Percentiles rank a stretch among this genome's conserved stretches.
Evolutionary conservation across 805 yeast species (phyloP).

Genomic region (Jamesozyma spencerorum): DNA sequence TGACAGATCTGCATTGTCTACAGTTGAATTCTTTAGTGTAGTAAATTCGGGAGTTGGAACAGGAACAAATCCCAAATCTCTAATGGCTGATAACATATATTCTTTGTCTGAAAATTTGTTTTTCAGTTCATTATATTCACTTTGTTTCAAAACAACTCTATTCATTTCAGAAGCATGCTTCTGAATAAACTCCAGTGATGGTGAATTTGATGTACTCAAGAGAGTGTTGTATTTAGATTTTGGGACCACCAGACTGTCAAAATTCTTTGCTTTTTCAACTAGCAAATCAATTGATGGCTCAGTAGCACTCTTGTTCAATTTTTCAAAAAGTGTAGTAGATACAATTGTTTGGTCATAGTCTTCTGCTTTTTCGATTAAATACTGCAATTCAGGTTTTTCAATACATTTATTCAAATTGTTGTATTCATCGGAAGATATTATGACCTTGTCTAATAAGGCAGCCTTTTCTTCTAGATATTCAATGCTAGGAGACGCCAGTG

Average conservation of each 20-base stretch:
- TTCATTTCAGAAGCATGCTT: constrained; percentile 15
- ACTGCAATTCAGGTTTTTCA: constrained; percentile 9
- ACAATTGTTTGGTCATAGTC: neutral
- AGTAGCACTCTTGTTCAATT: neutral
- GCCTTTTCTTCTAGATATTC: constrained; percentile 19
- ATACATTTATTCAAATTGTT: neutral
- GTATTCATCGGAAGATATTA: neutral
- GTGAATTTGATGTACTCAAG: neutral
- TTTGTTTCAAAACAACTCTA: constrained; percentile 10
- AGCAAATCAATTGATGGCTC: constrained; percentile 1
- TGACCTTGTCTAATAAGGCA: neutral
- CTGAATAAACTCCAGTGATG: constrained; percentile 12
- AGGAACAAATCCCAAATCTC: constrained; percentile 12
- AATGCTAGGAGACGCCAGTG: constrained; percentile 7
- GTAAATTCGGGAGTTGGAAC: constrained; percentile 10
- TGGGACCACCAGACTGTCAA: neutral
- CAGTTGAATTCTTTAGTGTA: constrained; percentile 4
- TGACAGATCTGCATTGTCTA: constrained; percentile 5
- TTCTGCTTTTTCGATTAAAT: constrained; percentile 2
- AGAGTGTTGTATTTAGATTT: neutral
- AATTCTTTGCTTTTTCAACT: neutral
- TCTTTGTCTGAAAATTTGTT: constrained; percentile 6
- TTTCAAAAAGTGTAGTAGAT: neutral
- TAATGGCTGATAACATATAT: constrained; percentile 8
- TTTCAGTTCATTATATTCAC: constrained; percentile 9